phyloP scores from a whole-genome alignment of 768 basidiomycete species.

The Lanmaoa pseudosensibilis region DNA sequence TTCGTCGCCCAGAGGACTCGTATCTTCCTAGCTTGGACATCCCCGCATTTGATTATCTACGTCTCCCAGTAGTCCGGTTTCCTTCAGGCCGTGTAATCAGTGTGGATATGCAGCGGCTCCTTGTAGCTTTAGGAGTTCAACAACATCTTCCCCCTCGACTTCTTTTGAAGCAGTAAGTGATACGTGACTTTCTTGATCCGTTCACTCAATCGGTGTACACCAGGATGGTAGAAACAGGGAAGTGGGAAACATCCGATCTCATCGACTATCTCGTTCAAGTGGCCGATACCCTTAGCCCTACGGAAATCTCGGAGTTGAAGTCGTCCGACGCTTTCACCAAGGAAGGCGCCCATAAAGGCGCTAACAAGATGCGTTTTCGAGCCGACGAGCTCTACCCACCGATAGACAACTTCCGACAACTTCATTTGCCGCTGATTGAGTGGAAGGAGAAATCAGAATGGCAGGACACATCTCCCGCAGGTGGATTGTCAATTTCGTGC shows the following conservation, averaged over 20 bases:
- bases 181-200: too few species aligned
- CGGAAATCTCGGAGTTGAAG: not conserved
- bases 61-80: not conserved
- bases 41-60: not conserved
- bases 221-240: not conserved
- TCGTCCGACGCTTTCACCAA: conserved; percentile 46
- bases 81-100: conserved; percentile 38
- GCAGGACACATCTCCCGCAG: conserved; percentile 26
- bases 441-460: conserved; percentile 78
- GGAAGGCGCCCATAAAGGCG: conserved; percentile 34
- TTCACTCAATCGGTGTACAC: not conserved
- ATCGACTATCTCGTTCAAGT: conserved; percentile 1
- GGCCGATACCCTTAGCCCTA: not conserved
- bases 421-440: conserved; percentile 77
- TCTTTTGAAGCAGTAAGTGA: not conserved
- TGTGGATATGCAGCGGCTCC: not conserved
- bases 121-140: not conserved
- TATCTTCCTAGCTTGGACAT: conserved; percentile 78
- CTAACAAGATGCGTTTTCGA: conserved; percentile 41
- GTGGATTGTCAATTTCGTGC: not conserved
- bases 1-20: conserved; percentile 64
- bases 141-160: not conserved
- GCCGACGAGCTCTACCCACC: conserved; percentile 86
- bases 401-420: conserved; percentile 56
- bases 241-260: not conserved